Base-by-base conservation (phyloP, 352 stramenopile genomes). In the Elongisporangium undulatum region DNA sequence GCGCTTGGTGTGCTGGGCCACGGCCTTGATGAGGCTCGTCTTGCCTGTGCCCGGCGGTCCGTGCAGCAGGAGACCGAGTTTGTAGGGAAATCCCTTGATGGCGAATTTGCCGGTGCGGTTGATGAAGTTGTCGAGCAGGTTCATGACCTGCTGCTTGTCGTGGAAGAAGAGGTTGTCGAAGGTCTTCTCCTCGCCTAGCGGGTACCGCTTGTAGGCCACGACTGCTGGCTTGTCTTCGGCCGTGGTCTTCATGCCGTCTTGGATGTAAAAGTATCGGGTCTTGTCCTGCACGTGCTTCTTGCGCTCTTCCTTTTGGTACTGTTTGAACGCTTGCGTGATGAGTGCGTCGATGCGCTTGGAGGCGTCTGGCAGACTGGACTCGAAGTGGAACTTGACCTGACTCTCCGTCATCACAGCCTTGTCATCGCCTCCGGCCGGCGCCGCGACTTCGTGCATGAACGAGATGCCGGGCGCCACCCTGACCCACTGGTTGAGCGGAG, bases 161-260 rank as follows among this genome's bases (percentile, higher is more conserved):
- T 79, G 57, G 56, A 97, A 96, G 66, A 97, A 97, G 21, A 97
- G 69, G 51, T 78, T 90, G 7, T 90, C 72, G 62, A 97, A 96
- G 6, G 82, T 94, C 71, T 97, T 97, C 39, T 91, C 74, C 26
- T 96, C 82, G 41, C 75, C 79, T 17, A 97, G 63, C 15, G 74
- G 80, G 64, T 96, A 97, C 26, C 90, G 74, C 61, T 94, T 87
- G 68, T 85, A 71, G 6, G 58, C 54, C 49, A 68, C 53, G 17
- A 16, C 61, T 5, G 56, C 50, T 23, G 59, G 61, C 41, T 56
- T 26, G 21, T 68, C 22, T 50, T 69, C 49, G 49, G 50, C 26
- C 24, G 58, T 49, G 21, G 48, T 50, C 16, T 61, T 49, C 23
- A 59, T 61, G 49, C 61, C 55, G n/a, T 53, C 23, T 51, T 76